phyloP scores from a whole-genome alignment of 495 filamentous ascomycete species.

The Podospora pseudopauciseta region DNA sequence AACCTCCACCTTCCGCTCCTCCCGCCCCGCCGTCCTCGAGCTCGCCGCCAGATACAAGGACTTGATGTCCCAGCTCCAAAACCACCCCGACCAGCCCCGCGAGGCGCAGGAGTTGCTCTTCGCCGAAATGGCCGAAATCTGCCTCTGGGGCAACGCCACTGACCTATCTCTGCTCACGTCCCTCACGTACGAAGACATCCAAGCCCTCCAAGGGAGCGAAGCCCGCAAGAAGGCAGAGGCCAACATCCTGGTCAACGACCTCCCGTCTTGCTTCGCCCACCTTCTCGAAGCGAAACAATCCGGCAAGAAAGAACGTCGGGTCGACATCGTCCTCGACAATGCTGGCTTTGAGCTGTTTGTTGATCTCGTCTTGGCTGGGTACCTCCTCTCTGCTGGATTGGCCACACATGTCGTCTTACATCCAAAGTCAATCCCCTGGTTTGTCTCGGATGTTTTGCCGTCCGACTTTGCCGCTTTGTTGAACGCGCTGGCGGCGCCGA shows the following conservation, averaged over 20 bases:
- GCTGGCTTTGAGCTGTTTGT: conserved; percentile 96
- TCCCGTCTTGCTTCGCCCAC: conserved; percentile 68
- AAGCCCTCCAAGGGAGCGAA: conserved; percentile 86
- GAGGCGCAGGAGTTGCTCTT: conserved; percentile 72
- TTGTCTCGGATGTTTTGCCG: conserved; percentile 90
- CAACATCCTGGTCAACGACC: conserved; percentile 86
- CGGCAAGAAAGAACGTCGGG: conserved; percentile 53
- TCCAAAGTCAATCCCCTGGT: conserved; percentile 94
- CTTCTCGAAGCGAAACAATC: conserved; percentile 64
- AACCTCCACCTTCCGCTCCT: conserved; percentile 87
- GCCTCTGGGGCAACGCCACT: conserved; percentile 96
- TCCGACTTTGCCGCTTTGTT: conserved; percentile 79
- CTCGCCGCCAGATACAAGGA: conserved; percentile 82
- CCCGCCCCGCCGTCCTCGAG: conserved; percentile 85
- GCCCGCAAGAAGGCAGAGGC: conserved; percentile 78
- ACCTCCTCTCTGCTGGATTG: conserved; percentile 73
- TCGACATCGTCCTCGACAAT: conserved; percentile 94
- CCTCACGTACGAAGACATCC: conserved; percentile 91
- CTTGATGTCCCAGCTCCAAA: conserved; percentile 62
- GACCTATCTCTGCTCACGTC: conserved; percentile 88
- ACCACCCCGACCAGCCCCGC: conserved; percentile 37
- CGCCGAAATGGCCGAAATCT: conserved; percentile 92
- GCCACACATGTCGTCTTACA: conserved; percentile 87
- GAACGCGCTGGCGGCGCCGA: conserved; percentile 67
- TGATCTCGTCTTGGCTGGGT: conserved; percentile 86